Base-by-base conservation (phyloP, 108 stramenopile species). In the Pinguiococcus pyrenoidosus region DNA sequence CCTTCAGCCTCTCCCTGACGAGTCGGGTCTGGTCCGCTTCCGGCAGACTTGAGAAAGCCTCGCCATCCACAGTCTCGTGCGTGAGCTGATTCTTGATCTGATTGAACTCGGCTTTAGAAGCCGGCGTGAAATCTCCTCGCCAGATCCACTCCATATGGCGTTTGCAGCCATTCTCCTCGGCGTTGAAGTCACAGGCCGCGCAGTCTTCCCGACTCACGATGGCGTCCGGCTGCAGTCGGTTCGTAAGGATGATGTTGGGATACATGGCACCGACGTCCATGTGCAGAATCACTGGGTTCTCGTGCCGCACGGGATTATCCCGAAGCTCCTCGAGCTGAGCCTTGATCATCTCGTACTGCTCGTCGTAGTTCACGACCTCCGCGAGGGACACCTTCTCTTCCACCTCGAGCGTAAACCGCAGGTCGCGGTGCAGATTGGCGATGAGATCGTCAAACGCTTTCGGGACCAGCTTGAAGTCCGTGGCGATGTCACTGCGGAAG, bases 191-290 rank as follows among this genome's bases (percentile, higher is more conserved):
- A 57, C 96, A 99, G 3, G 87, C 72, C 2, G 96, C 96, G 64
- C 96, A 99, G 20, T 69, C 84, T 20, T 82, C 78, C 58, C 90
- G 85, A 59, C 89, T 71, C 13, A 95, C 93, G 29, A 97, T 94
- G 20, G 96, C 88, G 55, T 81, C 51, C 20, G 51, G 51, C 73
- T 99, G 96, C 36, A 99, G 69, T 7, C 96, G 84, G 58, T 99
- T 99, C 16, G 92, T 89, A 23, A 99, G 54, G 59, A 99, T 99
- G 54, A 99, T 99, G 74, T 99, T 99, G 41, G 96, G 96, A 71
- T 99, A 99, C 96, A 99, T 99, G 24, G 96, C 96, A 28, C 86
- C 92, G 3, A 99, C 96, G 63, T 96, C 96, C 37, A 83, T 52
- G 54, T 99, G 96, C 56, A 96, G 96, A 46, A 99, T 83, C 50